Evolutionary conservation across 805 yeast genomes (phyloP).

Genomic region (Hanseniaspora hatyaiensis): DNA sequence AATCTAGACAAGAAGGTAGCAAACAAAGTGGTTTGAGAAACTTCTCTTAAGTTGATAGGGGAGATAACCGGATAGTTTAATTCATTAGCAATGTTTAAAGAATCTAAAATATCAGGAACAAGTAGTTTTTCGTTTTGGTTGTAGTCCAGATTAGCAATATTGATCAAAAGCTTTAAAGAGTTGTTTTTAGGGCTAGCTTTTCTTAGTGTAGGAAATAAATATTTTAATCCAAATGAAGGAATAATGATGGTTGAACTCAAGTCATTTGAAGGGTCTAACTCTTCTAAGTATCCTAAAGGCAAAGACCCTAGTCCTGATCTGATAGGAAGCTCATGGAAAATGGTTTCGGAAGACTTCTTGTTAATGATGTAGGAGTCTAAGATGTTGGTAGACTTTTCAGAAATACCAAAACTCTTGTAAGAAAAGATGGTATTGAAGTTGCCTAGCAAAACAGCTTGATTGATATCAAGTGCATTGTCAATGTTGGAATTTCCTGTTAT

Average conservation of each 20-base stretch:
- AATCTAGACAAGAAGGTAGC: constrained; percentile 50
- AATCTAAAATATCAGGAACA: constrained; percentile 51
- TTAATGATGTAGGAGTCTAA: constrained; percentile 43
- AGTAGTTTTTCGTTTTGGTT: constrained; percentile 39
- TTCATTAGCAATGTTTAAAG: constrained; percentile 49
- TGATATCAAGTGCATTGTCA: constrained; percentile 44
- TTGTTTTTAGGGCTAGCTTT: constrained; percentile 29
- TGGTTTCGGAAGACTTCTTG: constrained; percentile 15
- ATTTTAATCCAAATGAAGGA: constrained; percentile 56
- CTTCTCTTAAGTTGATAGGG: constrained; percentile 51
- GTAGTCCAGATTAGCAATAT: constrained; percentile 67
- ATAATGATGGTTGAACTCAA: constrained; percentile 38
- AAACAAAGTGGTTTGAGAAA: constrained; percentile 55
- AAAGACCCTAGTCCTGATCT: constrained; percentile 77
- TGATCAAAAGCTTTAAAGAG: constrained; percentile 47
- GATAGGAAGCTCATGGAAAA: constrained; percentile 42
- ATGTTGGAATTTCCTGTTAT: too few relatives aligned
- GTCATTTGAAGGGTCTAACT: constrained; percentile 23
- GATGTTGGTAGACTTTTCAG: constrained; percentile 31
- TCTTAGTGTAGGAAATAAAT: constrained; percentile 51
- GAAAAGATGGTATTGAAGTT: constrained; percentile 47
- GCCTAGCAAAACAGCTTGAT: constrained; percentile 45
- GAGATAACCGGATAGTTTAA: constrained; percentile 58
- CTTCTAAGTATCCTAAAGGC: constrained; percentile 56
- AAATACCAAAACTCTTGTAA: constrained; percentile 56